Conservation (phyloP, 2,329 filamentous ascomycete genomes). For the Seiridium unicorne region DNA sequence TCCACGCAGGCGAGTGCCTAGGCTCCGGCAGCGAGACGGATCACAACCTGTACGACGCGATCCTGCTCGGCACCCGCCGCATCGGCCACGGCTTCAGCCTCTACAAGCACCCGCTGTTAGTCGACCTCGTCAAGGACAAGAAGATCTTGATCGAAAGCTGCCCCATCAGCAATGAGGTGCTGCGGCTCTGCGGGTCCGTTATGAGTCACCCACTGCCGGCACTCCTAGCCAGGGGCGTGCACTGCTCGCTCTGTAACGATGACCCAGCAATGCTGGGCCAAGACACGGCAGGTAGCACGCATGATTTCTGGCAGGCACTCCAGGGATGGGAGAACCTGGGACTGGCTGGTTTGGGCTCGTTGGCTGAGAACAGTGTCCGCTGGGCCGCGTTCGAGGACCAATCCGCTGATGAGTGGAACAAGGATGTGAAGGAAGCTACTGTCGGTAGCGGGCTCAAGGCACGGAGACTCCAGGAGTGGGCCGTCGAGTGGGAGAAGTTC, state of each 20-base stretch:
- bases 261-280: slow-evolving; percentile 88
- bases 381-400: slow-evolving; percentile 90
- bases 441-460: slow-evolving; percentile 71
- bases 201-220: slow-evolving; percentile 79
- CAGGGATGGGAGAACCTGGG: slow-evolving; percentile 92
- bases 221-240: slow-evolving; percentile 78
- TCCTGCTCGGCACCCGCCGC: slow-evolving; percentile 69
- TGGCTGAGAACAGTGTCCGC: slow-evolving; percentile 89
- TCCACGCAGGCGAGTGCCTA: slow-evolving; percentile 88
- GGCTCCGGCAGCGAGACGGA: slow-evolving; percentile 77
- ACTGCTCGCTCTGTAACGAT: slow-evolving; percentile 84
- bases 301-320: slow-evolving; percentile 92
- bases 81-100: slow-evolving; percentile 89
- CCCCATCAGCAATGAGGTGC: slow-evolving; percentile 85
- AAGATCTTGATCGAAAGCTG: slow-evolving; percentile 87
- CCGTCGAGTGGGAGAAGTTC: slow-evolving; percentile 80
- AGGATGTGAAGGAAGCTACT: slow-evolving; percentile 71
- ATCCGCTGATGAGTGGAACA: slow-evolving; percentile 65
- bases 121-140: slow-evolving; percentile 86
- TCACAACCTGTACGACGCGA: slow-evolving; percentile 75
- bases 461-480: slow-evolving; percentile 73
- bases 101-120: slow-evolving; percentile 86
- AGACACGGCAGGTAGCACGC: slow-evolving; percentile 76
- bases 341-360: slow-evolving; percentile 76
- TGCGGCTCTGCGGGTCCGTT: slow-evolving; percentile 75